These are phyloP conservation scores for Neonectria sp. DNA, from an alignment of 2,329 filamentous ascomycete genomes.

Conservation along the genomic window DNA sequence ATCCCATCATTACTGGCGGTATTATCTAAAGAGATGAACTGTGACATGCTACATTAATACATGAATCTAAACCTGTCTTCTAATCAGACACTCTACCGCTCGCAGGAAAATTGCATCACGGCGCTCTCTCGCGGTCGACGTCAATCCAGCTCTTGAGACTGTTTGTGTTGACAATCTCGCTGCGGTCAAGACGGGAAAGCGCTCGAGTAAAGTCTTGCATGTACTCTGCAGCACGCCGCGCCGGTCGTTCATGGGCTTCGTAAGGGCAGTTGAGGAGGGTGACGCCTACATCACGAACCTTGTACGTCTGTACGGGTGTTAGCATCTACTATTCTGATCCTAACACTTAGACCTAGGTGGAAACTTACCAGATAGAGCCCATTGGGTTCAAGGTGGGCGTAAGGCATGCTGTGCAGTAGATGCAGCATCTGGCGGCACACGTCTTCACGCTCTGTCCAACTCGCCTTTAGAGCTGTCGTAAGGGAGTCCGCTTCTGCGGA, in stretches of 20 bases:
- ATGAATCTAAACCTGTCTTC: neutral
- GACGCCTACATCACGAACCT: slow-evolving; percentile 54
- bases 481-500: neutral
- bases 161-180: slow-evolving; percentile 51
- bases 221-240: slow-evolving; percentile 47
- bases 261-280: slow-evolving; percentile 54
- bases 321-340: neutral
- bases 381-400: slow-evolving; percentile 52
- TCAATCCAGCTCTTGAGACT: slow-evolving; percentile 52
- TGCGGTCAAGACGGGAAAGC: slow-evolving; percentile 49
- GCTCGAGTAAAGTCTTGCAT: slow-evolving; percentile 49
- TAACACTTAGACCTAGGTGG: neutral
- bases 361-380: slow-evolving; percentile 51
- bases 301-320: slow-evolving; percentile 43
- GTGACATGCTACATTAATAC: neutral
- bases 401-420: slow-evolving; percentile 52
- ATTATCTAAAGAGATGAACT: neutral
- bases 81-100: neutral
- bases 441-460: slow-evolving; percentile 54
- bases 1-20: neutral
- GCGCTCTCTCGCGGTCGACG: slow-evolving; percentile 18
- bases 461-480: slow-evolving; percentile 30
- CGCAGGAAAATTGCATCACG: neutral
- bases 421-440: slow-evolving; percentile 55
- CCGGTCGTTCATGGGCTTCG: slow-evolving; percentile 42